Conservation (phyloP, 73 alveolate species). For the Paramecium primaurelia region DNA sequence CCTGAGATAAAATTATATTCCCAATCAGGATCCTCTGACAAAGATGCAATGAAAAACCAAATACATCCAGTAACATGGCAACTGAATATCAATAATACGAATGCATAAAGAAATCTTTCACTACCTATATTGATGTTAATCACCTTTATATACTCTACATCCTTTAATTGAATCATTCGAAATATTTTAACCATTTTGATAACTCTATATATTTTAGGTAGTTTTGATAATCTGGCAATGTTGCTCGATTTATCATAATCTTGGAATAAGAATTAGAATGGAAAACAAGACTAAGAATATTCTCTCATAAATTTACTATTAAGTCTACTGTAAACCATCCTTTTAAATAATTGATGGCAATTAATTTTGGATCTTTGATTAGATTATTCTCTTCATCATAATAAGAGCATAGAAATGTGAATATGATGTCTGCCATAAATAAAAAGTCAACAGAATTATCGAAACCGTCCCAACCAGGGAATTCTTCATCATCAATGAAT, state of each 20-base stretch:
- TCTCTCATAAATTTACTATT: background rate
- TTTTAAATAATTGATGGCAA: background rate
- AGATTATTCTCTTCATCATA: slow-evolving; percentile 4
- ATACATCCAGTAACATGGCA: slow-evolving; percentile 25
- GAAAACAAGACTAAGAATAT: background rate
- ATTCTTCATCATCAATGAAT: background rate
- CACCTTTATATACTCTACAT: background rate
- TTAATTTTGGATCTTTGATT: background rate
- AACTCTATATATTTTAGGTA: slow-evolving; percentile 20
- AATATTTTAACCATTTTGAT: background rate
- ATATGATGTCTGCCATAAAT: background rate
- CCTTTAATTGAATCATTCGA: background rate
- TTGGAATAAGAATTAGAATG: background rate
- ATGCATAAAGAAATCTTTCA: slow-evolving; percentile 5
- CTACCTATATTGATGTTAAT: background rate
- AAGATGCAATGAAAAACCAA: background rate
- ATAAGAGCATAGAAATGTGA: background rate
- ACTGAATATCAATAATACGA: background rate
- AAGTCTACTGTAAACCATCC: slow-evolving; percentile 27
- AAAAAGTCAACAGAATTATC: background rate
- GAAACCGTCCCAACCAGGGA: background rate
- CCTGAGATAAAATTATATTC: background rate
- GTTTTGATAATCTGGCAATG: background rate
- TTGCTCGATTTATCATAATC: background rate
- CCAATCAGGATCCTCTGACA: slow-evolving; percentile 4